Conservation (phyloP, 1,139 yeast species). For the Lodderomyces elongisporus region DNA sequence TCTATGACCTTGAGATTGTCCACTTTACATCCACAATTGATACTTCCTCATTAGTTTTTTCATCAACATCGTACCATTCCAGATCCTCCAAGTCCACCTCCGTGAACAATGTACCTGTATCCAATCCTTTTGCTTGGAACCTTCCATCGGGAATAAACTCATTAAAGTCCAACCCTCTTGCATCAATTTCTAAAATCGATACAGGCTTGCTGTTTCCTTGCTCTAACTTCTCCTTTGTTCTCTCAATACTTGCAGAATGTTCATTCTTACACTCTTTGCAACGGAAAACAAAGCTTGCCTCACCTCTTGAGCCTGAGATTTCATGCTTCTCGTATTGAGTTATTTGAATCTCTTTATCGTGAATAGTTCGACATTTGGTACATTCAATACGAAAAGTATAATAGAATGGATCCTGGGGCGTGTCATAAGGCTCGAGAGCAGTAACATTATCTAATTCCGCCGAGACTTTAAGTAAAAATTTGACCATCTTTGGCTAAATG, state of each 20-base stretch:
- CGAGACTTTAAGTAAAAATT: conserved; percentile 43
- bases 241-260: conserved; percentile 32
- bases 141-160: conserved; percentile 67
- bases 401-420: conserved; percentile 59
- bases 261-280: conserved; percentile 62
- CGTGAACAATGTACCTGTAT: conserved; percentile 46
- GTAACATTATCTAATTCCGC: conserved; percentile 66
- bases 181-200: conserved; percentile 64
- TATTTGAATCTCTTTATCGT: conserved; percentile 68
- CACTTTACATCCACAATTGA: conserved; percentile 70
- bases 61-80: conserved; percentile 97
- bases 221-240: conserved; percentile 28
- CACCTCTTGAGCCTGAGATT: conserved; percentile 71
- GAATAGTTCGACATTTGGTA: conserved; percentile 73
- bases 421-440: conserved; percentile 59
- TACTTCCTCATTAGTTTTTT: conserved; percentile 74
- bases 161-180: conserved; percentile 75
- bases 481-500: conserved; percentile 30
- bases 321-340: conserved; percentile 60
- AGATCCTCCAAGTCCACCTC: conserved; percentile 73
- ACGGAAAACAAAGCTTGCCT: conserved; percentile 76
- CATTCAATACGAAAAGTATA: conserved; percentile 73
- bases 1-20: conserved; percentile 18
- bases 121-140: conserved; percentile 57
- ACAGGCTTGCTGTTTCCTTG: conserved; percentile 26